These are phyloP conservation scores for Xylaria sp. DNA, from an alignment of 2,329 filamentous ascomycete species.

Conservation along the genomic window DNA sequence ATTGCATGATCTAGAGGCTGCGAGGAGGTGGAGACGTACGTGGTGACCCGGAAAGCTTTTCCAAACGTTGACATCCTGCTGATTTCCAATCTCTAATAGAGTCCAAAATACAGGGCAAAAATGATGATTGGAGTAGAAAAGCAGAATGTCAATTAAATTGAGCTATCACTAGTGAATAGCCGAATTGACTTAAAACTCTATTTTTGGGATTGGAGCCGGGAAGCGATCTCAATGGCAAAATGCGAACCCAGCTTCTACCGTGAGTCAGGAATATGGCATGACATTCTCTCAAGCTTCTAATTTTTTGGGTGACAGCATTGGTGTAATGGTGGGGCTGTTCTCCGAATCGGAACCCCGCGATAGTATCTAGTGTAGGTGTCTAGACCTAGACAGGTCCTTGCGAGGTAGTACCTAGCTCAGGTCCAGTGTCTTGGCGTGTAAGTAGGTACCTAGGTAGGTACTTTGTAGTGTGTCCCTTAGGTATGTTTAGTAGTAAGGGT, in stretches of 20 bases:
- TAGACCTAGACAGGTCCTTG: no score
- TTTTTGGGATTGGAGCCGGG: background rate
- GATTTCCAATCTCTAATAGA: constrained; percentile 3
- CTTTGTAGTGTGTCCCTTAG: no score
- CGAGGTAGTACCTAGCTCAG: no score
- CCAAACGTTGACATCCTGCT: constrained; percentile 87
- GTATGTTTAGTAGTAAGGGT: no score
- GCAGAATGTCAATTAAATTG: background rate
- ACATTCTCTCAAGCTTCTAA: background rate
- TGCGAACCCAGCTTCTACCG: background rate
- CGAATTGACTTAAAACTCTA: background rate
- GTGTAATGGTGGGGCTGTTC: constrained; percentile 21
- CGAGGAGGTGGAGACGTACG: constrained; percentile 63
- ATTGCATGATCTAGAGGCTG: constrained; percentile 66
- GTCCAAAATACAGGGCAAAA: background rate
- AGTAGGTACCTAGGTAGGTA: no score
- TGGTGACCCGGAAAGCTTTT: constrained; percentile 82
- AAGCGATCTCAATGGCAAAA: constrained; percentile 9
- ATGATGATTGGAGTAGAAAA: background rate
- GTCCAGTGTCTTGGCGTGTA: no score
- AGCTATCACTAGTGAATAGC: background rate
- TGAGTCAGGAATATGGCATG: constrained; percentile 8
- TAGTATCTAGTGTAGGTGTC: background rate
- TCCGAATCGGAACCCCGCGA: constrained; percentile 31
- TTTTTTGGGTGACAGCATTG: constrained; percentile 22